Conservation (phyloP, 2,329 filamentous ascomycete genomes). For the Cordyceps cicadae region DNA sequence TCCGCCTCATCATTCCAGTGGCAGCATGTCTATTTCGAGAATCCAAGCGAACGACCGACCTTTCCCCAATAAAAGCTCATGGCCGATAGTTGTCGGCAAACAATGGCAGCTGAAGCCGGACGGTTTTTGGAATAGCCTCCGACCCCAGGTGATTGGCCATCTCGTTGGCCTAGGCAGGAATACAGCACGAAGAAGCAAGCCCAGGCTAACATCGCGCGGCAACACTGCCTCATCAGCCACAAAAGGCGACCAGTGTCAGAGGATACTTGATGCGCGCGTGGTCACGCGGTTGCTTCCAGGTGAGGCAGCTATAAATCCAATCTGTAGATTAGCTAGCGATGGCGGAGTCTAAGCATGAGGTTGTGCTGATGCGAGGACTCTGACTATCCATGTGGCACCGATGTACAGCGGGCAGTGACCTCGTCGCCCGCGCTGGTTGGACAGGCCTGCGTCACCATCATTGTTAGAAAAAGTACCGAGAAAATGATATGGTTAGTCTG, state of each 20-base stretch:
- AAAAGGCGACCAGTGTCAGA: not conserved
- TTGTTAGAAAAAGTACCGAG: not conserved
- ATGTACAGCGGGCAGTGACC: not conserved
- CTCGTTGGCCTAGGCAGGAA: not conserved
- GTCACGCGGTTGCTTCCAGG: not conserved
- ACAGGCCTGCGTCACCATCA: not conserved
- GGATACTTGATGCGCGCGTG: not conserved
- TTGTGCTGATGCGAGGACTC: not conserved
- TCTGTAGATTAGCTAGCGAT: not conserved
- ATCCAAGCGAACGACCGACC: not conserved
- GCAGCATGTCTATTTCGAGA: not conserved
- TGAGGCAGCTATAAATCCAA: not conserved
- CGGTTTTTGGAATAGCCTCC: not conserved
- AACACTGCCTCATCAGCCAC: not conserved
- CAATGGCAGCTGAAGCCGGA: conserved; percentile 4
- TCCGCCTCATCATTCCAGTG: not conserved
- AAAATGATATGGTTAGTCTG: not conserved
- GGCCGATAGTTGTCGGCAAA: not conserved
- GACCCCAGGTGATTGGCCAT: not conserved
- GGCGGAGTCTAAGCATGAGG: not conserved
- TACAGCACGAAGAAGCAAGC: not conserved
- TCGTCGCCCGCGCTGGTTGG: not conserved
- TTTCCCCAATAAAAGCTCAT: not conserved
- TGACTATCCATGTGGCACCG: not conserved
- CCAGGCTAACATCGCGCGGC: not conserved